Percentiles rank a stretch among this genome's conserved stretches.
phyloP scores from a whole-genome alignment of 495 filamentous ascomycete species.

The Neurospora sp. region DNA sequence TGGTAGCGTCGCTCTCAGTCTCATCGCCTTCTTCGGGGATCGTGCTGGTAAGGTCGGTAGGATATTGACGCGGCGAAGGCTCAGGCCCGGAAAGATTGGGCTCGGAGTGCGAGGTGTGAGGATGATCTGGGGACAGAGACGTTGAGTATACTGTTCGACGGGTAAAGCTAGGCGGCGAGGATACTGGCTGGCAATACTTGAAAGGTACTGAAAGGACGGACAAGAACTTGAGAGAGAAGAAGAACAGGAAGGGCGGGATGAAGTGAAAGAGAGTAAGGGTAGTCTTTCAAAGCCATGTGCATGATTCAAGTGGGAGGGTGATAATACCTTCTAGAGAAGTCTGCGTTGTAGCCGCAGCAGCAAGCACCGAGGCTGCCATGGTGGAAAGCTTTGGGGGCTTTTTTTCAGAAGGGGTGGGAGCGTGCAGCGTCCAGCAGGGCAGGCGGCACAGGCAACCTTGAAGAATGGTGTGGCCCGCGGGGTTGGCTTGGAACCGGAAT shows the following conservation, averaged over 20 bases:
- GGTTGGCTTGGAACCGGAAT: neutral
- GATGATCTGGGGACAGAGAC: constrained; percentile 7
- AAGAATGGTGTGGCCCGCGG: constrained; percentile 5
- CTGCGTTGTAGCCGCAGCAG: constrained; percentile 23
- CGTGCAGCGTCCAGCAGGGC: constrained; percentile 3
- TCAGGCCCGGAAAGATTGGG: constrained; percentile 17
- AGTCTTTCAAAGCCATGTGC: constrained; percentile 7
- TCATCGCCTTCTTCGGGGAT: constrained; percentile 42
- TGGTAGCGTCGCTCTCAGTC: constrained; percentile 36
- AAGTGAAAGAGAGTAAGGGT: neutral
- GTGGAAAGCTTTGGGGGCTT: constrained; percentile 2
- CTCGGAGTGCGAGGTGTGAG: neutral
- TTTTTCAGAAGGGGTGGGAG: constrained; percentile 1
- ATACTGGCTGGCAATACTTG: neutral
- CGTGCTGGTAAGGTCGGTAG: constrained; percentile 31
- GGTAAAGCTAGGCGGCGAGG: neutral
- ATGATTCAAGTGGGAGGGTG: constrained; percentile 14
- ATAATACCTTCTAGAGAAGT: constrained; percentile 20
- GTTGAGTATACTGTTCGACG: constrained; percentile 8
- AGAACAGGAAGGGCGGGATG: neutral
- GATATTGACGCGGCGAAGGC: constrained; percentile 29
- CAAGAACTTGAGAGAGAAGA: neutral
- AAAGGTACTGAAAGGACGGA: neutral
- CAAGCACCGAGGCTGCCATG: constrained; percentile 24
- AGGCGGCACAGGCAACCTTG: constrained; percentile 6